Base-by-base conservation (phyloP, 2,329 filamentous ascomycete species). In the Emergomyces orientalis region DNA sequence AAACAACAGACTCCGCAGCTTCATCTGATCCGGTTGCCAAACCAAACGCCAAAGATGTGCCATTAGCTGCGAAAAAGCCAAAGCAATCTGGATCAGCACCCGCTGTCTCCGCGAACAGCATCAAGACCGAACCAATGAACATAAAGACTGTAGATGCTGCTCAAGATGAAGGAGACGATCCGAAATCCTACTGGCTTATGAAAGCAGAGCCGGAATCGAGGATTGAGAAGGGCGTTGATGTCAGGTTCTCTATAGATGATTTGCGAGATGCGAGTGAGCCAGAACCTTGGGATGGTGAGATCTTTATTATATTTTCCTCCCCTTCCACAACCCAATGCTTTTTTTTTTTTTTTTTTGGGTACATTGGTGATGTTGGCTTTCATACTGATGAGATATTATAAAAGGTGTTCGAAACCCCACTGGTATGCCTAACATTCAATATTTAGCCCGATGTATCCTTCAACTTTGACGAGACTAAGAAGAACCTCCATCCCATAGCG, bases 231-330 rank as follows among this genome's bases (percentile, higher is more conserved):
- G 93, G 91, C 0, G 80, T 89, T 59, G 92, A 97, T 72, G 90
- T 97, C 55, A 88, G 86, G 68, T 99, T 97, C 77, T 95, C 91
- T 0, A 97, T 99, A 70, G 91, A 97, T 70, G 92, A 97, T 73
- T 78, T 99, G 43, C 82, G 84, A 17, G 83, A 84, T 0, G 88
- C 85, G 70, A 86, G 80, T 0, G 82, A 84, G 69, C 91, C 93
- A 1, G 93, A 97, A 72, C 87, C 90, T 0, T 99, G 94, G 94
- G 89, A 95, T 76, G 94, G 90, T 89, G 77, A 72, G 84, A 19
- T n/a, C 49, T 19, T 32, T 30, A 34, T 80, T 47, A 71, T 62
- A 51, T n/a, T 39, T 13, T 54, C 30, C 43, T 32, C 14, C 7
- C 13, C 8, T 17, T 6, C 47, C 47, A 49, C 2, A 27, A 27